These are phyloP conservation scores for Thelonectria discophora DNA, from an alignment of 2,329 filamentous ascomycete species.

Conservation along the genomic window DNA sequence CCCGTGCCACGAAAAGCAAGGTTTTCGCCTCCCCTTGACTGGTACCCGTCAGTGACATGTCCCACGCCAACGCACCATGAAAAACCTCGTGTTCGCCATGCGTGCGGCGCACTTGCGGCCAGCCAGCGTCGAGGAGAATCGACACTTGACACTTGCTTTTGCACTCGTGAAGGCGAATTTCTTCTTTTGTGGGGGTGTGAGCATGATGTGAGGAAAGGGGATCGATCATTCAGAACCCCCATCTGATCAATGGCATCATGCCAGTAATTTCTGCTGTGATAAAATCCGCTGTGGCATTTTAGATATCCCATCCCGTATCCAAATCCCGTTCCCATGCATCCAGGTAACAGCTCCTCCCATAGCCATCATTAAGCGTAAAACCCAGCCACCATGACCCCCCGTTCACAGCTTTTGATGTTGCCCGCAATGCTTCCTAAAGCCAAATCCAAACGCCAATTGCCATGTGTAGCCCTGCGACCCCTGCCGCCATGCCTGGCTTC, in stretches of 20 bases:
- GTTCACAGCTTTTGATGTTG: neutral
- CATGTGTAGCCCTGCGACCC: slow-evolving; percentile 48
- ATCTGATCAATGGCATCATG: neutral
- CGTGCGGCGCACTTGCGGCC: neutral
- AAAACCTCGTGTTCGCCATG: neutral
- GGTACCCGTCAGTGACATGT: neutral
- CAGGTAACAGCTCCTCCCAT: neutral
- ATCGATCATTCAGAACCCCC: neutral
- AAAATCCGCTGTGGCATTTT: too few species aligned
- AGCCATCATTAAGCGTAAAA: neutral
- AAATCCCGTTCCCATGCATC: neutral
- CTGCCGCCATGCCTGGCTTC: slow-evolving; percentile 29
- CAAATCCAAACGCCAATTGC: slow-evolving; percentile 52
- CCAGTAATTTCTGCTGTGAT: too few species aligned
- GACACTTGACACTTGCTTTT: neutral
- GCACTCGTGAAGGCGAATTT: neutral
- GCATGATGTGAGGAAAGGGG: too few species aligned
- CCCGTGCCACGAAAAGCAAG: neutral
- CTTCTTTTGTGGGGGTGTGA: neutral
- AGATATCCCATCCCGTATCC: too few species aligned
- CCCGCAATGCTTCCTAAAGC: slow-evolving; percentile 31
- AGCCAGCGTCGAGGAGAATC: neutral
- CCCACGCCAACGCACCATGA: neutral
- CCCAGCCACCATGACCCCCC: neutral
- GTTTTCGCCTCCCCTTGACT: neutral